These are phyloP conservation scores for Globisporangium rhizosaccharum DNA, from an alignment of 352 stramenopile species.

Conservation along the genomic window DNA sequence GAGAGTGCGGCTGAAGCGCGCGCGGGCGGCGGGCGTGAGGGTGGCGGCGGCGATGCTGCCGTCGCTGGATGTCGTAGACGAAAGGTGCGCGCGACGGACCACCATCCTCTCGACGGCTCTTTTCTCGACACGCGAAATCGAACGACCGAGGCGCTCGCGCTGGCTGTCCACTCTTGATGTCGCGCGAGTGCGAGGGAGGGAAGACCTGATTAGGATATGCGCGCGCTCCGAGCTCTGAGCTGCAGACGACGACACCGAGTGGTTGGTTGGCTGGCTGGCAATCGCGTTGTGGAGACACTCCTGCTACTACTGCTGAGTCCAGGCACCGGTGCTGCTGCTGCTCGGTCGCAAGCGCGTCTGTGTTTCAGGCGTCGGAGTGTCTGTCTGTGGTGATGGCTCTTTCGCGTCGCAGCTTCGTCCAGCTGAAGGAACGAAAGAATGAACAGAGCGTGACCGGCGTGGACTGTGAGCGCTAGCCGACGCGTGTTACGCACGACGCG, in stretches of 20 bases:
- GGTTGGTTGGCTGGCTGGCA: not conserved
- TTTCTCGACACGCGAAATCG: conserved; percentile 1
- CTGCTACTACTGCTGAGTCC: too few relatives aligned
- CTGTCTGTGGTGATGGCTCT: too few relatives aligned
- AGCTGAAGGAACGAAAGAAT: not conserved
- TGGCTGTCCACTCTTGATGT: too few relatives aligned
- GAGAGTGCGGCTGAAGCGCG: conserved; percentile 11
- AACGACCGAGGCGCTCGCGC: not conserved
- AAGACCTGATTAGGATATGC: not conserved
- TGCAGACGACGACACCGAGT: not conserved
- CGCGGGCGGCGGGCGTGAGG: not conserved
- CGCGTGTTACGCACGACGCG: not conserved
- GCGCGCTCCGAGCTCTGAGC: too few relatives aligned
- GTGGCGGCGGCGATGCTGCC: not conserved
- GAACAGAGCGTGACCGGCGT: not conserved
- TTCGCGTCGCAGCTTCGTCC: not conserved
- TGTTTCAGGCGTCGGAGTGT: too few relatives aligned
- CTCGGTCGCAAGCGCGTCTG: too few relatives aligned
- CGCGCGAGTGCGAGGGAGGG: too few relatives aligned
- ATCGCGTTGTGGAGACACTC: not conserved
- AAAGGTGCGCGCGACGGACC: conserved; percentile 2
- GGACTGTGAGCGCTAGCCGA: not conserved
- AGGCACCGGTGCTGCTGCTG: too few relatives aligned
- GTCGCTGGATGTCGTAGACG: conserved; percentile 6
- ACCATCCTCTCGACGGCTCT: not conserved